Evolutionary conservation across 2,329 filamentous ascomycete genomes (phyloP), one percentile per base, ranked within the genome.

Genomic region (Albifimbria verrucaria): DNA sequence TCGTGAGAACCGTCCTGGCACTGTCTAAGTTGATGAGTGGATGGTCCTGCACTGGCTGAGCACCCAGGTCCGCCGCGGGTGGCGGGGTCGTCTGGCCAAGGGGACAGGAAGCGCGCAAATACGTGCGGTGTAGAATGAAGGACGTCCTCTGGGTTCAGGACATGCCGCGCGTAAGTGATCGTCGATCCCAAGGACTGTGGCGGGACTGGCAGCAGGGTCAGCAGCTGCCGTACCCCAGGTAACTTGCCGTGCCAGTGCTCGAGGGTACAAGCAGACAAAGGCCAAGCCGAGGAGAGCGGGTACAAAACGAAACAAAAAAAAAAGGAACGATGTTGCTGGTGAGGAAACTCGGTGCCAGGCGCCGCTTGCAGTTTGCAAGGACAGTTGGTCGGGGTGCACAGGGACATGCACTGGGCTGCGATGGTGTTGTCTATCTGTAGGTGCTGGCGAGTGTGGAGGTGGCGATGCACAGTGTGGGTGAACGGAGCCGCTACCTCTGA

Each of bases 391-490:
- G 18, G 18, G 18, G 17, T 24, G 43, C 20, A 20, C 17, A 15
- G 7, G 32, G 12, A 39, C 15, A 39, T 39, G 32, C 15, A 12
- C 12, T 39, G 32, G 12, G 26, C 7, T 32, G 26, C 26, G 32
- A 23, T 41, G 22, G 26, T 50, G 36, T 32, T 22, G 20, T 17
- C 18, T n/a, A 7, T 25, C n/a, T 41, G 23, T 4, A 10, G 6
- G 46, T 36, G 50, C 41, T 48, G 22, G 32, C 50, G 39, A 44
- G 49, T 57, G 60, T 59, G 59, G 58, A 64, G 59, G 62, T 63
- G 62, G 62, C 61, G 53, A 63, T 50, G 53, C 54, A 63, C 62
- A 64, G 62, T 64, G 62, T 54, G 62, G 41, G 23, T 50, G 52
- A 53, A 23, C 39, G 12, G 47, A 50, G 56, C 42, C 52, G 58